phyloP scores from a whole-genome alignment of 495 filamentous ascomycete species.

The Annulohypoxylon nitens region DNA sequence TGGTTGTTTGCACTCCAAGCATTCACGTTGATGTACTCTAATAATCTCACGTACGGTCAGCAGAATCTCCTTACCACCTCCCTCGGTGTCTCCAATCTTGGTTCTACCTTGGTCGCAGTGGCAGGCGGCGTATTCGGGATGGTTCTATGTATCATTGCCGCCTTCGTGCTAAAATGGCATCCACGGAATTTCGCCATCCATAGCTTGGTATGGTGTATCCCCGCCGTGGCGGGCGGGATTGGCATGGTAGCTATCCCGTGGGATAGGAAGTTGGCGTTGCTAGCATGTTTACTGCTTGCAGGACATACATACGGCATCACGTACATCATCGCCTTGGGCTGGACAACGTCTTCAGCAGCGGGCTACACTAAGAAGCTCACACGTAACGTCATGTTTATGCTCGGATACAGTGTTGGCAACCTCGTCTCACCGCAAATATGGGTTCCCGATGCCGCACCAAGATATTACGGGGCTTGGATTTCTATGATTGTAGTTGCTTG shows the following conservation, averaged over 20 bases:
- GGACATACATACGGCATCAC: slow-evolving; percentile 24
- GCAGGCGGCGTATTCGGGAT: slow-evolving; percentile 18
- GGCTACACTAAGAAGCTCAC: slow-evolving; percentile 26
- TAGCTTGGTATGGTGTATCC: slow-evolving; percentile 22
- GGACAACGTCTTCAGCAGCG: slow-evolving; percentile 24
- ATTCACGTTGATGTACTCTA: slow-evolving; percentile 27
- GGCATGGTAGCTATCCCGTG: slow-evolving; percentile 25
- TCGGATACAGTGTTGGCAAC: slow-evolving; percentile 22
- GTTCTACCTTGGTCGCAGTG: slow-evolving; percentile 21
- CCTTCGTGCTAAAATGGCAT: slow-evolving; percentile 1
- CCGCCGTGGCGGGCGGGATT: slow-evolving; percentile 25
- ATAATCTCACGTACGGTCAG: slow-evolving; percentile 26
- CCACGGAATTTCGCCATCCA: slow-evolving; percentile 11
- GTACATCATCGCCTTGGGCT: slow-evolving; percentile 27
- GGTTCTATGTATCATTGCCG: slow-evolving; percentile 7
- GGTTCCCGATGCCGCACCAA: slow-evolving; percentile 17
- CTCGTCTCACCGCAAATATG: slow-evolving; percentile 27
- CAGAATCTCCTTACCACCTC: slow-evolving; percentile 26
- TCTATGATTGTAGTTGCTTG: slow-evolving; percentile 18
- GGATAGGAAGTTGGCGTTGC: slow-evolving; percentile 14
- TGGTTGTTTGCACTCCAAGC: slow-evolving; percentile 27
- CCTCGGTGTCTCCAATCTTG: slow-evolving; percentile 23
- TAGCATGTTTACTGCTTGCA: slow-evolving; percentile 11
- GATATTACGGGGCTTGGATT: slow-evolving; percentile 27
- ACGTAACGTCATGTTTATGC: slow-evolving; percentile 27